phyloP scores from a whole-genome alignment of 306 rosid species.

The Senna siamea region DNA sequence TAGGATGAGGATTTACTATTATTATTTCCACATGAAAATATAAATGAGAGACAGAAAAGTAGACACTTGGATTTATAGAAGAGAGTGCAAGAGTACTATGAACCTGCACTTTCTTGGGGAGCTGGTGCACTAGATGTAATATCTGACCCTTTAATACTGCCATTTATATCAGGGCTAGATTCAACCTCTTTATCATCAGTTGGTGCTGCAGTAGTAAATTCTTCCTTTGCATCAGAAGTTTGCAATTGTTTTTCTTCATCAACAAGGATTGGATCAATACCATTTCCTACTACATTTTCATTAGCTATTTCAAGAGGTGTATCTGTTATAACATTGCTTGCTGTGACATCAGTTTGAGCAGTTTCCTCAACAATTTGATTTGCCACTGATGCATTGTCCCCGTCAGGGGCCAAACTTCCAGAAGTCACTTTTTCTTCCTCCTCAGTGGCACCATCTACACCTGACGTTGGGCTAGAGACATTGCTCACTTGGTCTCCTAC shows the following conservation, averaged over 20 bases:
- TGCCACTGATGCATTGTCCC: slow-evolving; percentile 33
- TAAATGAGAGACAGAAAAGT: neutral
- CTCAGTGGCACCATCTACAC: slow-evolving; percentile 37
- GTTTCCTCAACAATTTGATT: slow-evolving; percentile 45
- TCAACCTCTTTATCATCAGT: slow-evolving; percentile 47
- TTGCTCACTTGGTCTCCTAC: slow-evolving; percentile 37
- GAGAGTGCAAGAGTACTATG: slow-evolving; percentile 24
- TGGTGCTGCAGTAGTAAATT: slow-evolving; percentile 43
- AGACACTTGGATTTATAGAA: slow-evolving; percentile 8
- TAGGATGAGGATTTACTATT: neutral
- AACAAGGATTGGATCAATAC: slow-evolving; percentile 40
- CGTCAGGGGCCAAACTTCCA: slow-evolving; percentile 48
- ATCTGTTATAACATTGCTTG: slow-evolving; percentile 43
- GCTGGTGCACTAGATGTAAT: slow-evolving; percentile 40
- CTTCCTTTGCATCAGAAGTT: slow-evolving; percentile 43
- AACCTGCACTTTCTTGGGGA: slow-evolving; percentile 56
- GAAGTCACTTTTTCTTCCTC: slow-evolving; percentile 49
- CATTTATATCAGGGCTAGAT: slow-evolving; percentile 48
- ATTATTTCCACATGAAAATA: slow-evolving; percentile 26
- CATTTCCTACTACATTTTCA: slow-evolving; percentile 47
- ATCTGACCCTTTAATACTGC: slow-evolving; percentile 53
- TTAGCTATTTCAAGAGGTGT: slow-evolving; percentile 46
- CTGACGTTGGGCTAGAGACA: slow-evolving; percentile 41
- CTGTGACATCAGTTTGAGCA: slow-evolving; percentile 42
- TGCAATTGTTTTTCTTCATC: slow-evolving; percentile 53